Evolutionary conservation across 805 yeast genomes (phyloP).

Genomic region (Ogataea salicorniae): DNA sequence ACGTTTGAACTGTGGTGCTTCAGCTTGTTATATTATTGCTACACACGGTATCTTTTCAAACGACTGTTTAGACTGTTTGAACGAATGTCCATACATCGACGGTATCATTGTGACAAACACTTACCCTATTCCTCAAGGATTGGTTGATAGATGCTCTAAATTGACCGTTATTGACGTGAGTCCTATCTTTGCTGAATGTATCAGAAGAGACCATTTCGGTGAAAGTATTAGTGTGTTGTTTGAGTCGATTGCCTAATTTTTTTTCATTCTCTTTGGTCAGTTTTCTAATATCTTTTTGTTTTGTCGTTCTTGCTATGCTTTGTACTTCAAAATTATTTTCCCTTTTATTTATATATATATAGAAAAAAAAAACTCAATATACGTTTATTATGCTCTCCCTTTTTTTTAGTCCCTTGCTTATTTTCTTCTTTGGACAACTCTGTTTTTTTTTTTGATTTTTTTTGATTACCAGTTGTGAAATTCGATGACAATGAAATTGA

Average conservation of each 20-base stretch:
- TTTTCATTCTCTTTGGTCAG: slow-evolving; percentile 2
- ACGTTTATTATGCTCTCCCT: too few relatives aligned
- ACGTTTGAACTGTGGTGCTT: slow-evolving; percentile 94
- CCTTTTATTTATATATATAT: neutral
- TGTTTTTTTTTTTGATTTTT: too few relatives aligned
- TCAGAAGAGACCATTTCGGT: slow-evolving; percentile 97
- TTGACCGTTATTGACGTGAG: slow-evolving; percentile 88
- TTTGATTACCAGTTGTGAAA: too few relatives aligned
- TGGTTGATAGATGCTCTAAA: slow-evolving; percentile 55
- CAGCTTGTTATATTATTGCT: slow-evolving; percentile 81
- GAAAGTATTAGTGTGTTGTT: slow-evolving; percentile 91
- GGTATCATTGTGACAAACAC: slow-evolving; percentile 94
- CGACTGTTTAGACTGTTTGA: slow-evolving; percentile 74
- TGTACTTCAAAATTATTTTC: neutral
- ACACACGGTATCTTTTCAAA: slow-evolving; percentile 95
- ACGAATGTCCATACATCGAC: slow-evolving; percentile 77
- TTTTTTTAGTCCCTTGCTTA: too few relatives aligned
- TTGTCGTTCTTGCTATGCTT: neutral
- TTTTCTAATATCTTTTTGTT: slow-evolving; percentile 5
- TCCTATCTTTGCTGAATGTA: slow-evolving; percentile 95
- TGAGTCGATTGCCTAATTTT: slow-evolving; percentile 48
- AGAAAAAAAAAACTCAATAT: too few relatives aligned
- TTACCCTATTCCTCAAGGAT: slow-evolving; percentile 74
- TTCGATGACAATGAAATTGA: too few relatives aligned
- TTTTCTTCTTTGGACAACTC: too few relatives aligned